These are phyloP conservation scores for Teratosphaeria viscida DNA, from an alignment of 2,329 filamentous ascomycete species.

Conservation along the genomic window DNA sequence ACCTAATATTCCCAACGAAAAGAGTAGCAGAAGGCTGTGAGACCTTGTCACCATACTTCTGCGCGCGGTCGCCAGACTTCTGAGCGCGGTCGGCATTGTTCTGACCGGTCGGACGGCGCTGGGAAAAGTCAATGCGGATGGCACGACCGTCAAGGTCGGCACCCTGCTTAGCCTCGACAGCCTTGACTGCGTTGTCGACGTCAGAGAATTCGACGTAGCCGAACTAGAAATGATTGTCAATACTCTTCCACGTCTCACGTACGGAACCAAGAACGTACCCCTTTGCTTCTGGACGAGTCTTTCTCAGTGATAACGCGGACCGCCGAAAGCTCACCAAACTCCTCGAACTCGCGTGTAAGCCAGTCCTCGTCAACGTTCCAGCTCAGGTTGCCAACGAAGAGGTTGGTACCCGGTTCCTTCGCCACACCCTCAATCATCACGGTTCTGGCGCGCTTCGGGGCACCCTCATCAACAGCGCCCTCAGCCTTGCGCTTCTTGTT, in stretches of 20 bases:
- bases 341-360: conserved; percentile 71
- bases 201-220: conserved; percentile 82
- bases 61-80: conserved; percentile 59
- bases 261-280: conserved; percentile 12
- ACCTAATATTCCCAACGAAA: conserved; percentile 72
- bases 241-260: too few species aligned
- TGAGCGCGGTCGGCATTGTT: conserved; percentile 41
- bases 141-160: conserved; percentile 62
- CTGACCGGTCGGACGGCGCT: conserved; percentile 28
- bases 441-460: conserved; percentile 53
- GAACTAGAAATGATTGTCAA: conserved; percentile 36
- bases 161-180: conserved; percentile 64
- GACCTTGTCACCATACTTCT: conserved; percentile 64
- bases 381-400: conserved; percentile 83
- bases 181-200: conserved; percentile 57
- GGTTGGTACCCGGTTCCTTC: conserved; percentile 48
- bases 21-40: conserved; percentile 77
- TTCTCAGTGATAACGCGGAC: conserved; percentile 70
- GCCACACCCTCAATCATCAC: conserved; percentile 27
- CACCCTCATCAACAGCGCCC: conserved; percentile 36
- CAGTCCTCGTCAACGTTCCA: conserved; percentile 83
- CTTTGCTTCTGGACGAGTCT: conserved; percentile 62
- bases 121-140: conserved; percentile 62
- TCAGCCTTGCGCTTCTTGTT: conserved; percentile 61
- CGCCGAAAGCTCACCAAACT: conserved; percentile 60